phyloP scores from a whole-genome alignment of 768 basidiomycete genomes.

The Cubamyces sp. region DNA sequence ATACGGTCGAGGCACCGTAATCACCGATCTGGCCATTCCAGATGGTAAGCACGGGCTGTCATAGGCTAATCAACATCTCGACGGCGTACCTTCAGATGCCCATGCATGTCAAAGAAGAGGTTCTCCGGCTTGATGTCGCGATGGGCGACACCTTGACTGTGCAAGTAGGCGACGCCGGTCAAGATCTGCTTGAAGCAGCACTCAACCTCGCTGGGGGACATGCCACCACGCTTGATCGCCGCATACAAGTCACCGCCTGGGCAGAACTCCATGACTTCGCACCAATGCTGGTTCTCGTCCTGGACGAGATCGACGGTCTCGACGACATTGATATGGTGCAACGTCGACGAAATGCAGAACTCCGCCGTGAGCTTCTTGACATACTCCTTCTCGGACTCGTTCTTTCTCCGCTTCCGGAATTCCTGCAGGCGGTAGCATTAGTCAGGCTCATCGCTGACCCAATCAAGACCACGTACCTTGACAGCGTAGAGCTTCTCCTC shows the following conservation, averaged over 20 bases:
- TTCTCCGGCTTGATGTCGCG: slow-evolving; percentile 99
- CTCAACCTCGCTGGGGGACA: slow-evolving; percentile 92
- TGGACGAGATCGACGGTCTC: slow-evolving; percentile 99
- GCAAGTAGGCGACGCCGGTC: slow-evolving; percentile 85
- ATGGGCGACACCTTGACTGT: slow-evolving; percentile 96
- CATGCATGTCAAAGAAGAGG: slow-evolving; percentile 88
- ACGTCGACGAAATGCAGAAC: slow-evolving; percentile 96
- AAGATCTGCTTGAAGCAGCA: slow-evolving; percentile 98
- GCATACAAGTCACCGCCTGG: slow-evolving; percentile 98
- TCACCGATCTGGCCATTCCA: slow-evolving; percentile 78
- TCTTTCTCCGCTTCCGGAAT: slow-evolving; percentile 97
- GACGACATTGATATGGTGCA: slow-evolving; percentile 93
- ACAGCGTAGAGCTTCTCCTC: slow-evolving; percentile 98
- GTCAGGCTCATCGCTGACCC: slow-evolving; percentile 3
- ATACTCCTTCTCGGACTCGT: slow-evolving; percentile 98
- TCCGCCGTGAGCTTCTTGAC: slow-evolving; percentile 99
- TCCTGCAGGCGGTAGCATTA: slow-evolving; percentile 56
- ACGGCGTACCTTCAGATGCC: slow-evolving; percentile 85
- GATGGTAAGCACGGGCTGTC: slow-evolving; percentile 22
- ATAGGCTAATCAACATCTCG: slow-evolving; percentile 7
- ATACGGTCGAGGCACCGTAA: slow-evolving; percentile 99
- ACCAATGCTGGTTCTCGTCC: slow-evolving; percentile 96
- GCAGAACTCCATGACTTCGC: slow-evolving; percentile 99
- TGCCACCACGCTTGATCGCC: slow-evolving; percentile 96
- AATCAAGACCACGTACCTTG: slow-evolving; percentile 65